A percentile compares a stretch with the other conserved stretches of the same genome.
Conservation (phyloP, 306 rosid species). For the Prunus armeniaca region DNA sequence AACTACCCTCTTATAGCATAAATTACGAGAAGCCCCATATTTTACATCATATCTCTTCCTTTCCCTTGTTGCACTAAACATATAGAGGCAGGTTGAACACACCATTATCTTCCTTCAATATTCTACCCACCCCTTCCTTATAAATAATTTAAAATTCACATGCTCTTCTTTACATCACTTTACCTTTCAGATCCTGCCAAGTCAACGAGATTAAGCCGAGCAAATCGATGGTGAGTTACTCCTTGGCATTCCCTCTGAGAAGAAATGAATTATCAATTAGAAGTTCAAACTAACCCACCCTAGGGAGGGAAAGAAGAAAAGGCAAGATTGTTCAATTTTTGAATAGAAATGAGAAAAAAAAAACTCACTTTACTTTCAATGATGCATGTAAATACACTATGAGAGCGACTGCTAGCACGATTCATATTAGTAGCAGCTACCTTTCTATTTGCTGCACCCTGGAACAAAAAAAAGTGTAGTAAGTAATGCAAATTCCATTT, state of each 20-base stretch:
- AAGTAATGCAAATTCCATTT: neutral
- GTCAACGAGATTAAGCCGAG: conserved; percentile 96
- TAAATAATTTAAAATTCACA: conserved; percentile 7
- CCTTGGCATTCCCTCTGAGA: conserved; percentile 98
- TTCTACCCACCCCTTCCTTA: neutral
- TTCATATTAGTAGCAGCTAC: conserved; percentile 99
- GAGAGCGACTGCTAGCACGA: conserved; percentile 96
- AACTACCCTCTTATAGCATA: neutral
- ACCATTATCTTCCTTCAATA: neutral
- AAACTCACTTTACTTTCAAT: conserved; percentile 82
- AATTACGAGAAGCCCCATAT: neutral
- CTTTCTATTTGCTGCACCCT: conserved; percentile 95
- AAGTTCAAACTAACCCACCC: conserved; percentile 9
- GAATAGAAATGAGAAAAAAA: neutral
- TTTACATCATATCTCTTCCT: neutral
- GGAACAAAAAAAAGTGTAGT: conserved; percentile 17
- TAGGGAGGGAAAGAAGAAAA: conserved; percentile 15
- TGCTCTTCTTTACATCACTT: neutral
- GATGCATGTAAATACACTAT: conserved; percentile 95
- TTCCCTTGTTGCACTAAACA: neutral
- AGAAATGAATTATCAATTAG: conserved; percentile 16
- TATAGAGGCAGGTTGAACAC: neutral
- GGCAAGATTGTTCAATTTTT: conserved; percentile 7
- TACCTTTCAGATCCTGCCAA: conserved; percentile 99
- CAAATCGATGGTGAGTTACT: conserved; percentile 85